phyloP scores from a whole-genome alignment of 2,329 filamentous ascomycete species.

The Penicillium freii region DNA sequence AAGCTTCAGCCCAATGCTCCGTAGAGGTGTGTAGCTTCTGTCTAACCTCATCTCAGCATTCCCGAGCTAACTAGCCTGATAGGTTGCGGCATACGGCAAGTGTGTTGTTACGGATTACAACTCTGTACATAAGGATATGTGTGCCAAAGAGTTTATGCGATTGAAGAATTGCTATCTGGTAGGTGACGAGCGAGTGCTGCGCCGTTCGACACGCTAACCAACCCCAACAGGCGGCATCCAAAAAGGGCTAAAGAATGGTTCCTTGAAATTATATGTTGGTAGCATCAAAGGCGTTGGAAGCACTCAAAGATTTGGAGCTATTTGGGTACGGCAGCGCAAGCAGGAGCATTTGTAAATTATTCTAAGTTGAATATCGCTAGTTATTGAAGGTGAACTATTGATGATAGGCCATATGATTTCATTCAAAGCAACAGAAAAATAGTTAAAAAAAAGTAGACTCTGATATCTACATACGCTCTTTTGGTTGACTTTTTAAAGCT shows the following conservation, averaged over 20 bases:
- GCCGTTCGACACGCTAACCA: neutral
- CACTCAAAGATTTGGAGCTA: neutral
- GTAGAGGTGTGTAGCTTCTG: constrained; percentile 53
- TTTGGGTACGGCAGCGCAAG: neutral
- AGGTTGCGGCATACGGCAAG: constrained; percentile 86
- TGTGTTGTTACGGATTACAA: constrained; percentile 91
- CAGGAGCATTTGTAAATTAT: neutral
- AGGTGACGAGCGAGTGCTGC: constrained; percentile 30
- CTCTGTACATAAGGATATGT: constrained; percentile 86
- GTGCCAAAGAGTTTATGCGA: constrained; percentile 75
- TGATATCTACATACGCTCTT: constrained; percentile 10
- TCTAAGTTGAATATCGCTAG: neutral
- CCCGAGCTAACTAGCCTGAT: constrained; percentile 18
- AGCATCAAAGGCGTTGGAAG: neutral
- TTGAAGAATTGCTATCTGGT: constrained; percentile 88
- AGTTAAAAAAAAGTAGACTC: constrained; percentile 1
- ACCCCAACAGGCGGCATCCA: constrained; percentile 51
- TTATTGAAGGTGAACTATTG: constrained; percentile 1
- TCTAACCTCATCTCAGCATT: neutral
- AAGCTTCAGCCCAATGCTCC: constrained; percentile 64
- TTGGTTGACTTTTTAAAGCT: constrained; percentile 53
- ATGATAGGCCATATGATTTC: constrained; percentile 3
- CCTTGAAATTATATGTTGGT: neutral
- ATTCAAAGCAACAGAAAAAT: constrained; percentile 2
- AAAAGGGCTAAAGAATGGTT: constrained; percentile 41